Base-by-base conservation (phyloP, 2,329 filamentous ascomycete species). In the Fusarium hostae region DNA sequence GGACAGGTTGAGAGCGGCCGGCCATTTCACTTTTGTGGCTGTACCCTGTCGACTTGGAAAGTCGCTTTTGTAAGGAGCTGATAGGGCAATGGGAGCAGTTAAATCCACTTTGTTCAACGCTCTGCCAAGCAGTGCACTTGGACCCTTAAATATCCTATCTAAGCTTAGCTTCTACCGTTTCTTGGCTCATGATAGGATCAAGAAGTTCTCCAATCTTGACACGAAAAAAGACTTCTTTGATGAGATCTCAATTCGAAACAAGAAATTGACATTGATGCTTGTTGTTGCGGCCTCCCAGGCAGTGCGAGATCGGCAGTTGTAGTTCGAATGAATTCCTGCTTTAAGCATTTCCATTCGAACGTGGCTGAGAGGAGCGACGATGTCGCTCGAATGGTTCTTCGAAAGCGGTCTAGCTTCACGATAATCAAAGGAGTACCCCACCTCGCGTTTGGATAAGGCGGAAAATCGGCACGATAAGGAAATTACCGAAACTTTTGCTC, bases 351-450 rank as follows among this genome's bases (percentile, higher is more conserved):
- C 16, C 28, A 34, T 50, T 44, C 32, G 51, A 59, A 32, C n/a
- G 63, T 66, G 63, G 63, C 63, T 66, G 44, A 48, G 61, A 48
- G 20, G 4, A 24, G 43, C 50, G 60, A 64, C 50, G 41, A 58
- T 39, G 15, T 22, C 18, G 16, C 37, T 66, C 63, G 62, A 66
- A 66, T 37, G 24, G 54, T 6, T 16, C 20, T 37, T 57, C 37
- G 6, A 9, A 66, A 24, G 18, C 4, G 20, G 63, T 52, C 35
- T 40, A 40, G n/a, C 39, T 4, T 12, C 13, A 11, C 6, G 24
- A 7, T 43, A 35, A 47, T 59, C 40, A 26, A 32, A 24, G 16
- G 11, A n/a, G 0, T 2, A 1, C 22, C 32, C 63, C 35, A 47
- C 16, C 30, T 8, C 4, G 40, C 63, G 62, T 26, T 47, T 52